Conservation (phyloP, 768 basidiomycete genomes). For the Pseudohyphozyma bogoriensis region DNA sequence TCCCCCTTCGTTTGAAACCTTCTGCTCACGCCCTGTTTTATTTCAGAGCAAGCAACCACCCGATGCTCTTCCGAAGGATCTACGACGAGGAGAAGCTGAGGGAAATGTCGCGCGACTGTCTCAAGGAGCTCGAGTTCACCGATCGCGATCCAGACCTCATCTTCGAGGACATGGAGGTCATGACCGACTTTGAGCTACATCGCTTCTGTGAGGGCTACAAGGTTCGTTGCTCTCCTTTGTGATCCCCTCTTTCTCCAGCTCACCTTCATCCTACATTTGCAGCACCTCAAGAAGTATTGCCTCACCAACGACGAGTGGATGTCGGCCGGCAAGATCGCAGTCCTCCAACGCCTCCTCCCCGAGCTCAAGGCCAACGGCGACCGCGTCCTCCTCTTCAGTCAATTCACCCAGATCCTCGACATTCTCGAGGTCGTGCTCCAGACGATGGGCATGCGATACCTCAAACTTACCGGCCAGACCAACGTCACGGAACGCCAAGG, state of each 20-base stretch:
- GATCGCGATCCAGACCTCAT: conserved; percentile 72
- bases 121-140: conserved; percentile 88
- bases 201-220: conserved; percentile 75
- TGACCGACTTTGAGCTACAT: conserved; percentile 95
- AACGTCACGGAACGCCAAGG: conserved; percentile 87
- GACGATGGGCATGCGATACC: conserved; percentile 59
- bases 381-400: conserved; percentile 86
- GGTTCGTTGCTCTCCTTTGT: conserved; percentile 43
- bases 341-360: conserved; percentile 59
- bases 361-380: conserved; percentile 58
- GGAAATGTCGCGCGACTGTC: conserved; percentile 64
- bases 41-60: conserved; percentile 67
- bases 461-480: conserved; percentile 82
- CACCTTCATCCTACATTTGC: conserved; percentile 19
- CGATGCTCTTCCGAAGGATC: conserved; percentile 80
- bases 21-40: neutral
- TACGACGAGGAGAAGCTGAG: conserved; percentile 69
- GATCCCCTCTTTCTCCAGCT: neutral
- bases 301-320: conserved; percentile 66
- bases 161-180: conserved; percentile 89
- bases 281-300: conserved; percentile 51
- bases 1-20: neutral
- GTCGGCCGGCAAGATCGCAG: conserved; percentile 76
- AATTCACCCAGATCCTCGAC: conserved; percentile 93
- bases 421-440: conserved; percentile 77